phyloP scores from a whole-genome alignment of 805 yeast species.

The Saccharomycopsis olivae region DNA sequence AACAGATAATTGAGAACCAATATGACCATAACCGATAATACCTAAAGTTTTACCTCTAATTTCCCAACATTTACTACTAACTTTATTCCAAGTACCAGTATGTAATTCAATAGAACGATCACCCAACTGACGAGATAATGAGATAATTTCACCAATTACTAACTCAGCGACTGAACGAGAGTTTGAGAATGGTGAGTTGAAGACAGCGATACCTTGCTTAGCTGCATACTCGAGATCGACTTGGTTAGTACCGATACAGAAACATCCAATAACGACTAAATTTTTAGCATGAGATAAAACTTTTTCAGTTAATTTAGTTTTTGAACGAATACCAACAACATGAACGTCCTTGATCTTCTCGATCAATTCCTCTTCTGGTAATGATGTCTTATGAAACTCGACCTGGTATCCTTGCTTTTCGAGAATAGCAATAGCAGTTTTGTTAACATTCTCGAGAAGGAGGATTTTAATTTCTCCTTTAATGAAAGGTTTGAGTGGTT shows the following conservation, averaged over 20 bases:
- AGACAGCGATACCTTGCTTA: constrained; percentile 85
- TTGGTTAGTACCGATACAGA: constrained; percentile 98
- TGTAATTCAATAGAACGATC: constrained; percentile 95
- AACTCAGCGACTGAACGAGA: constrained; percentile 98
- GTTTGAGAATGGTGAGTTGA: constrained; percentile 97
- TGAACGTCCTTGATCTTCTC: constrained; percentile 90
- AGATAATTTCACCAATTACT: constrained; percentile 88
- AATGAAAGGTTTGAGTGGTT: constrained; percentile 85
- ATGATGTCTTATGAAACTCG: constrained; percentile 80
- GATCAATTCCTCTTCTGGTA: constrained; percentile 87
- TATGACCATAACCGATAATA: constrained; percentile 95
- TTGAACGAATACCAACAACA: constrained; percentile 96
- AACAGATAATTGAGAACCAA: constrained; percentile 94
- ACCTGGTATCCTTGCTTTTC: constrained; percentile 92
- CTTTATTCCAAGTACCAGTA: constrained; percentile 97
- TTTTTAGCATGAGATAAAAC: constrained; percentile 80
- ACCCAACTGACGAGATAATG: constrained; percentile 92
- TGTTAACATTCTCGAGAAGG: constrained; percentile 85
- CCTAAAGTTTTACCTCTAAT: constrained; percentile 98
- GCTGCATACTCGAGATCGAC: constrained; percentile 92
- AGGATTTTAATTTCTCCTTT: constrained; percentile 92
- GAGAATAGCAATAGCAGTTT: constrained; percentile 83
- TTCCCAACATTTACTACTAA: constrained; percentile 93
- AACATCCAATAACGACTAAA: constrained; percentile 87
- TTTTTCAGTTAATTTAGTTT: constrained; percentile 76